Conservation (phyloP, 2,329 filamentous ascomycete species). For the Byssochlamys sp. region DNA sequence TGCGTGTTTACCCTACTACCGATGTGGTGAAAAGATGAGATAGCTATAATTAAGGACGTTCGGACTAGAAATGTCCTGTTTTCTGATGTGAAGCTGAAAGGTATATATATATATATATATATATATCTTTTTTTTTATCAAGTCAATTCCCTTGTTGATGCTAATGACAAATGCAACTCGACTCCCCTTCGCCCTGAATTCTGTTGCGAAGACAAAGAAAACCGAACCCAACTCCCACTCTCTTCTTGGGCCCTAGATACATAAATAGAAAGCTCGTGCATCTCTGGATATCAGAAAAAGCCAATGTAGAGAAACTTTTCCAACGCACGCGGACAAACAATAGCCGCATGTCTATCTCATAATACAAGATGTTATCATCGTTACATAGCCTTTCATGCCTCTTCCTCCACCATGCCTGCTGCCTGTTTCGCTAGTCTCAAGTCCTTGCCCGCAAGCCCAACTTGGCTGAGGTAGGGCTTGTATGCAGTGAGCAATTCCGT, state of each 20-base stretch:
- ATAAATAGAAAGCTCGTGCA: background rate
- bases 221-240: background rate
- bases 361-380: background rate
- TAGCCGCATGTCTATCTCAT: background rate
- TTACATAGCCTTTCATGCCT: background rate
- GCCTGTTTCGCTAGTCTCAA: slow-evolving; percentile 65
- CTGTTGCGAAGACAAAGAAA: background rate
- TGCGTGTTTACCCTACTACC: background rate
- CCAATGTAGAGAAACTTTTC: background rate
- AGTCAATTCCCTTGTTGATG: background rate
- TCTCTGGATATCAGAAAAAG: background rate
- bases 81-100: too few relatives aligned
- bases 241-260: background rate
- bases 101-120: too few relatives aligned
- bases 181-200: background rate
- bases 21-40: too few relatives aligned
- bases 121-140: background rate
- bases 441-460: slow-evolving; percentile 62
- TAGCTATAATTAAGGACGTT: too few relatives aligned
- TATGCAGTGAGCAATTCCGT: slow-evolving; percentile 60
- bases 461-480: slow-evolving; percentile 60
- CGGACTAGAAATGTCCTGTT: too few relatives aligned
- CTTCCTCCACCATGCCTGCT: slow-evolving; percentile 14
- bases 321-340: background rate
- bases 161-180: background rate